Conservation (phyloP, 306 rosid species). For the Rosa rugosa region DNA sequence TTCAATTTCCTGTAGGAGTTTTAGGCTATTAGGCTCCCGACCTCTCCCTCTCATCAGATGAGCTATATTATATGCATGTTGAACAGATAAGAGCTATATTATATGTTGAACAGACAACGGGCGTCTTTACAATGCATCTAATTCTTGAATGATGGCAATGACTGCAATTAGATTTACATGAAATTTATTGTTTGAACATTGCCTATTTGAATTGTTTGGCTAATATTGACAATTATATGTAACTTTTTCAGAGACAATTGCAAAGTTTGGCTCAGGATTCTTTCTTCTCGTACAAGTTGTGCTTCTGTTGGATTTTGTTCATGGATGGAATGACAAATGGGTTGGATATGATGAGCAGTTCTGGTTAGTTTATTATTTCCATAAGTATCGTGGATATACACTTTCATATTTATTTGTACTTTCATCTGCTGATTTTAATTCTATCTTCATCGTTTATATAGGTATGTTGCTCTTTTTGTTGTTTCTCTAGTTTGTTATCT, state of each 20-base stretch:
- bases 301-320: slow-evolving; percentile 96
- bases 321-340: slow-evolving; percentile 99
- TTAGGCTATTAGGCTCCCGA: neutral
- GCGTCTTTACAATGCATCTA: neutral
- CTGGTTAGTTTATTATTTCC: slow-evolving; percentile 82
- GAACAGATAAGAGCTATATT: no score
- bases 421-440: slow-evolving; percentile 1
- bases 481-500: slow-evolving; percentile 90
- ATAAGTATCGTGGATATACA: neutral
- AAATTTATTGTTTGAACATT: neutral
- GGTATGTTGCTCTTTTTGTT: slow-evolving; percentile 86
- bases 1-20: no score
- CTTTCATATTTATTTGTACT: slow-evolving; percentile 9
- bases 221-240: neutral
- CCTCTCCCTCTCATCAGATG: no score
- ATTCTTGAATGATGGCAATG: no score
- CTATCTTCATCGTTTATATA: slow-evolving; percentile 31
- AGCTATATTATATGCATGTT: no score
- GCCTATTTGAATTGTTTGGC: neutral
- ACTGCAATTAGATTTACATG: no score
- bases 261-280: slow-evolving; percentile 95
- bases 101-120: neutral
- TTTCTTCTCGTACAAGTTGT: slow-evolving; percentile 99
- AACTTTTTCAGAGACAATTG: slow-evolving; percentile 59
- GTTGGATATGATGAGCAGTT: slow-evolving; percentile 90